These are phyloP conservation scores for Ophiosphaerella herpotricha DNA, from an alignment of 2,329 filamentous ascomycete genomes.

Conservation along the genomic window DNA sequence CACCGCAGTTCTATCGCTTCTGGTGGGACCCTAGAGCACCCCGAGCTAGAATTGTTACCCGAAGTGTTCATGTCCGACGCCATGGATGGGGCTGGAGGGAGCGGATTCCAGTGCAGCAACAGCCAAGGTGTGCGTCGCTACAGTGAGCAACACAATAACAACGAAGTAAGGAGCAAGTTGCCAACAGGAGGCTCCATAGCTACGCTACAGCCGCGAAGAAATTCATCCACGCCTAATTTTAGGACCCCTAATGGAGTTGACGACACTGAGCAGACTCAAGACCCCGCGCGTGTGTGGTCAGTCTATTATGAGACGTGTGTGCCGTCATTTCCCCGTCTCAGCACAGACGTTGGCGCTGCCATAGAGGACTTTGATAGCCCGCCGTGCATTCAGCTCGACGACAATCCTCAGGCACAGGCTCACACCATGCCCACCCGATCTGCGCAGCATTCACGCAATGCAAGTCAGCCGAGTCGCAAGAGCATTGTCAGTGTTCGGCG, in stretches of 20 bases:
- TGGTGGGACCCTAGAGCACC: constrained; percentile 50
- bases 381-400: constrained; percentile 25
- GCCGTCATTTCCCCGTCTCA: constrained; percentile 30
- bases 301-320: constrained; percentile 44
- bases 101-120: background rate
- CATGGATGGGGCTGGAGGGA: constrained; percentile 9
- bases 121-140: background rate
- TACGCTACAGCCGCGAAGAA: constrained; percentile 29
- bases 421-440: constrained; percentile 17
- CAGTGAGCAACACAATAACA: constrained; percentile 6
- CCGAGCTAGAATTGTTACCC: constrained; percentile 54
- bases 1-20: constrained; percentile 51
- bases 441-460: constrained; percentile 23
- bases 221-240: constrained; percentile 29
- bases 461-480: constrained; percentile 25
- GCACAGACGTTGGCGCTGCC: constrained; percentile 17
- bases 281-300: constrained; percentile 40
- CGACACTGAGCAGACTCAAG: constrained; percentile 12
- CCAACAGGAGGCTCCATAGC: constrained; percentile 27
- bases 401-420: constrained; percentile 17
- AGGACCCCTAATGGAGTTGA: constrained; percentile 13
- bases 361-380: constrained; percentile 20
- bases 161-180: constrained; percentile 14
- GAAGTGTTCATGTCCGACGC: constrained; percentile 35
- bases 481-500: constrained; percentile 43